Conservation (phyloP, 2,329 filamentous ascomycete genomes). For the Penicillium nordicum region DNA sequence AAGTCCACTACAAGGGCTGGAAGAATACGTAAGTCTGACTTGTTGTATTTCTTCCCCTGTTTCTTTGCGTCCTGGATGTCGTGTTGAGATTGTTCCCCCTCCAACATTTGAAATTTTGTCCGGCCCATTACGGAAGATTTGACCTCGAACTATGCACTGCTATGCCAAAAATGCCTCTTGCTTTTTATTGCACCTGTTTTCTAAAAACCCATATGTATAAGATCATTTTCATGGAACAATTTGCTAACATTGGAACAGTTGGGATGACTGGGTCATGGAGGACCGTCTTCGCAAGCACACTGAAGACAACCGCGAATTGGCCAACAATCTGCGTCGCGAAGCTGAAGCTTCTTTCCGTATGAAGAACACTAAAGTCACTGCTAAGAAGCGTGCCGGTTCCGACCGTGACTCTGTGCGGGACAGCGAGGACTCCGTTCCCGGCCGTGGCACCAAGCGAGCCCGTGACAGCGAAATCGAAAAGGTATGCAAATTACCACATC, state of each 20-base stretch:
- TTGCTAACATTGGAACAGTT: slow-evolving; percentile 49
- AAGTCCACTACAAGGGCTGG: slow-evolving; percentile 98
- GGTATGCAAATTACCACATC: slow-evolving; percentile 27
- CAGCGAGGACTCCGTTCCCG: slow-evolving; percentile 46
- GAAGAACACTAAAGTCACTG: slow-evolving; percentile 32
- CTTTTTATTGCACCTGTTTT: neutral
- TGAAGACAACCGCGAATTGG: slow-evolving; percentile 90
- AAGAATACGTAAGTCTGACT: slow-evolving; percentile 75
- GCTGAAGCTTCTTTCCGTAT: slow-evolving; percentile 36
- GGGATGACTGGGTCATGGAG: slow-evolving; percentile 97
- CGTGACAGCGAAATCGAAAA: slow-evolving; percentile 49
- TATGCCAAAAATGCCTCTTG: neutral
- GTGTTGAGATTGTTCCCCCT: neutral
- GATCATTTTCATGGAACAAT: neutral
- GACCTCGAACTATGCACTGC: neutral
- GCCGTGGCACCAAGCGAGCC: slow-evolving; percentile 43
- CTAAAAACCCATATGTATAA: neutral
- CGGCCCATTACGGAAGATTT: neutral
- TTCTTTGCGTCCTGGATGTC: neutral
- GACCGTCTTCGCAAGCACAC: slow-evolving; percentile 92
- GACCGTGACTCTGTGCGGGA: slow-evolving; percentile 44
- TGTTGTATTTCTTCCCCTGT: slow-evolving; percentile 11
- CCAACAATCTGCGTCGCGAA: slow-evolving; percentile 50
- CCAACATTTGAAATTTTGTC: neutral
- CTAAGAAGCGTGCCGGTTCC: slow-evolving; percentile 42